Conservation (phyloP, 2,329 filamentous ascomycete species). For the Teratosphaeria zuluensis region DNA sequence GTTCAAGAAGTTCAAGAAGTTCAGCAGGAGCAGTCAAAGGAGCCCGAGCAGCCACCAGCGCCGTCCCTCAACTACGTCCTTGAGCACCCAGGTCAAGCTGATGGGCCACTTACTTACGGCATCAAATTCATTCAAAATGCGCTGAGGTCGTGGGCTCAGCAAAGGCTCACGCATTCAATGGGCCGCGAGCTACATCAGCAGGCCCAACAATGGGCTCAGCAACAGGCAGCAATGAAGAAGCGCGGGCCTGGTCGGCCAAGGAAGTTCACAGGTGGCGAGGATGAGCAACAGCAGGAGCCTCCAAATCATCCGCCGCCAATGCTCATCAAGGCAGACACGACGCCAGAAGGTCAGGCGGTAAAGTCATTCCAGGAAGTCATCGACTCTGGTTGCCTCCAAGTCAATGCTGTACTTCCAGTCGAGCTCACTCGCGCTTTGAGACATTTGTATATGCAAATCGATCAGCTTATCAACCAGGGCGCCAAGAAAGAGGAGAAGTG, state of each 20-base stretch:
- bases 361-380: slow-evolving; percentile 23
- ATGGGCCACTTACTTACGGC: slow-evolving; percentile 20
- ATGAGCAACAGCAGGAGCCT: not conserved
- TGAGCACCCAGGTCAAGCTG: slow-evolving; percentile 10
- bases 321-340: slow-evolving; percentile 16
- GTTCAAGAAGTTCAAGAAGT: slow-evolving; percentile 2
- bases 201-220: slow-evolving; percentile 8
- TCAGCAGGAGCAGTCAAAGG: slow-evolving; percentile 1
- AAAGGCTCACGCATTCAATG: slow-evolving; percentile 16
- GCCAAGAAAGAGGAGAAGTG: slow-evolving; percentile 13
- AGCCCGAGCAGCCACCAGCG: slow-evolving; percentile 2
- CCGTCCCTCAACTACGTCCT: slow-evolving; percentile 4
- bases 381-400: slow-evolving; percentile 21
- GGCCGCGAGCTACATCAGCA: slow-evolving; percentile 11
- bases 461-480: slow-evolving; percentile 24
- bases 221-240: slow-evolving; percentile 4
- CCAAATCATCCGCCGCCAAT: slow-evolving; percentile 10
- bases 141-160: slow-evolving; percentile 24
- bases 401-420: slow-evolving; percentile 16
- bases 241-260: slow-evolving; percentile 18
- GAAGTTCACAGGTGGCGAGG: slow-evolving; percentile 12
- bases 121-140: slow-evolving; percentile 26
- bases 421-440: slow-evolving; percentile 18
- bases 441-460: slow-evolving; percentile 26
- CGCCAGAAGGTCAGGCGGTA: slow-evolving; percentile 22